These are phyloP conservation scores for Pleoardoris graminearum DNA, from an alignment of 2,329 filamentous ascomycete genomes.

Conservation along the genomic window DNA sequence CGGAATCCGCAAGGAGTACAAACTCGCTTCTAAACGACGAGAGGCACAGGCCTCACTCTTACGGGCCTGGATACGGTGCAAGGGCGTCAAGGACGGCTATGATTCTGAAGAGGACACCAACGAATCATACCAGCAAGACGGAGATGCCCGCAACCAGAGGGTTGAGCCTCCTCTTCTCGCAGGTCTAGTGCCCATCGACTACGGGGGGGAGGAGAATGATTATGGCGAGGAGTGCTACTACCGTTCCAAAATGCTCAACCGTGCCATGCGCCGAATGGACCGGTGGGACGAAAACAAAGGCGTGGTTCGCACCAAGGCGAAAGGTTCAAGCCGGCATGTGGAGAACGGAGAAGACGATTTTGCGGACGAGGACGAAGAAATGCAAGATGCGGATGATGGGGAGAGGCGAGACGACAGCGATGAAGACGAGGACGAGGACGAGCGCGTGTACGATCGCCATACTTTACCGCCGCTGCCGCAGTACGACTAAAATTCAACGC, in stretches of 20 bases:
- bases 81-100: constrained; percentile 51
- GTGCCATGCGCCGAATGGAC: constrained; percentile 65
- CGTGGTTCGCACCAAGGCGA: constrained; percentile 32
- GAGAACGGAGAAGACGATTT: constrained; percentile 34
- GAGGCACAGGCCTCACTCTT: constrained; percentile 68
- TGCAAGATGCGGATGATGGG: constrained; percentile 27
- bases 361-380: constrained; percentile 36
- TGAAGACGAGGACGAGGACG: constrained; percentile 41
- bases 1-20: constrained; percentile 69
- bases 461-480: constrained; percentile 13
- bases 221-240: constrained; percentile 74
- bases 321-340: constrained; percentile 15
- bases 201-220: constrained; percentile 65
- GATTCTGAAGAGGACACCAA: constrained; percentile 50
- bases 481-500: neutral
- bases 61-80: constrained; percentile 67
- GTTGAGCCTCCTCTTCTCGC: constrained; percentile 43
- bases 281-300: constrained; percentile 64
- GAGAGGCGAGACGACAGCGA: constrained; percentile 36
- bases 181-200: constrained; percentile 64
- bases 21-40: constrained; percentile 63
- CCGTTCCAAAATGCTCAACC: constrained; percentile 67
- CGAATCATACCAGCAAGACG: constrained; percentile 44
- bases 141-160: constrained; percentile 29
- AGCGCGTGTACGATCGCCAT: constrained; percentile 27